phyloP scores from a whole-genome alignment of 2,329 filamentous ascomycete genomes.

The Nemania sp. region DNA sequence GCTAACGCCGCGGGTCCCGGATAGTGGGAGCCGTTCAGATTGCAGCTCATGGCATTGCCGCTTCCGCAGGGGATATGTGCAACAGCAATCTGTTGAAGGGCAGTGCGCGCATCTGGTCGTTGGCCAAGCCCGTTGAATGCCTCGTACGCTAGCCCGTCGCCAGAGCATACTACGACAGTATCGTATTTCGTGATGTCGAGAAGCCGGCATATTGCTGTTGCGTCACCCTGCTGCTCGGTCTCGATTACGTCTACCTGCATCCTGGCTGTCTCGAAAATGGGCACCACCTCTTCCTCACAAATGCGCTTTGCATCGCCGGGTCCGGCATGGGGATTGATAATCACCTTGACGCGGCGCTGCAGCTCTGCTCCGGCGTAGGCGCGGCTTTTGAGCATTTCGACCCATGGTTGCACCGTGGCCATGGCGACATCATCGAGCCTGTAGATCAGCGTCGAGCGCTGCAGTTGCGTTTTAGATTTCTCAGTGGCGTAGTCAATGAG shows the following conservation, averaged over 20 bases:
- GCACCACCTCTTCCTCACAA: constrained; percentile 76
- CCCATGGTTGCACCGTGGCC: constrained; percentile 61
- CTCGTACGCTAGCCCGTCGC: constrained; percentile 89
- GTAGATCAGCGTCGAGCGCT: constrained; percentile 64
- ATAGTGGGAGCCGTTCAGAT: constrained; percentile 79
- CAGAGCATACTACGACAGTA: constrained; percentile 84
- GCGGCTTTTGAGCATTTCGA: constrained; percentile 64
- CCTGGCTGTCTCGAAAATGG: constrained; percentile 79
- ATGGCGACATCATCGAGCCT: constrained; percentile 47
- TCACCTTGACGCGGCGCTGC: constrained; percentile 78
- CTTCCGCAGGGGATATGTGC: constrained; percentile 89
- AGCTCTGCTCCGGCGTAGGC: constrained; percentile 72
- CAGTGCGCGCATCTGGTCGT: constrained; percentile 72
- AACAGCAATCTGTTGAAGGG: constrained; percentile 77
- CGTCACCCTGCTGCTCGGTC: constrained; percentile 76
- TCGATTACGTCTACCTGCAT: constrained; percentile 74
- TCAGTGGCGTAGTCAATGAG: constrained; percentile 73
- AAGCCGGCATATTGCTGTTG: constrained; percentile 72
- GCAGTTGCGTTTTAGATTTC: constrained; percentile 61
- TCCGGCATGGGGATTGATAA: constrained; percentile 90
- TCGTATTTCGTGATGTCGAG: constrained; percentile 82
- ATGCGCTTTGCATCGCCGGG: constrained; percentile 73
- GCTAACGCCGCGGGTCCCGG: constrained; percentile 77
- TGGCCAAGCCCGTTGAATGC: constrained; percentile 90
- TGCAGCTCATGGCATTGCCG: constrained; percentile 91